A percentile compares a stretch with the other conserved stretches of the same genome.
Evolutionary conservation across 306 rosid genomes (phyloP).

Genomic region (Quercus ilex): DNA sequence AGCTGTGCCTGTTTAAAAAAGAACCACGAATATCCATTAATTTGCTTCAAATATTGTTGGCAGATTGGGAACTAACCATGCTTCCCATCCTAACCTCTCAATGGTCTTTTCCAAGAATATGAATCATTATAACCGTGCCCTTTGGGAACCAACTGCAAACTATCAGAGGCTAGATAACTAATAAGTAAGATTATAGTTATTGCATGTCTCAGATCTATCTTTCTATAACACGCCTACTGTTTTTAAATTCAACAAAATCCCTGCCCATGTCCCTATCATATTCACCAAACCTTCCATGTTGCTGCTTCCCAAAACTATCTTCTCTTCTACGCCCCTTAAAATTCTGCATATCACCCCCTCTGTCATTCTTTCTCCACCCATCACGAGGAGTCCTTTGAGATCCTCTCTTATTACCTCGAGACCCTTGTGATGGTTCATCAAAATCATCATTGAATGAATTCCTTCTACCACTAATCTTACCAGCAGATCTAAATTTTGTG

Average conservation of each 20-base stretch:
- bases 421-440: slow-evolving; percentile 38
- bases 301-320: slow-evolving; percentile 32
- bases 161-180: not conserved
- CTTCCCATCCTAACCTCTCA: not conserved
- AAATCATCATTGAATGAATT: slow-evolving; percentile 42
- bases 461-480: slow-evolving; percentile 37
- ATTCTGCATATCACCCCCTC: slow-evolving; percentile 20
- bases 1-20: not conserved
- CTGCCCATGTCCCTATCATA: slow-evolving; percentile 32
- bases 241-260: slow-evolving; percentile 49
- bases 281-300: slow-evolving; percentile 24
- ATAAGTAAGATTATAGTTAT: not conserved
- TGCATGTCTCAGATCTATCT: slow-evolving; percentile 37
- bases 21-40: not conserved
- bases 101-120: not conserved
- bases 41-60: not conserved
- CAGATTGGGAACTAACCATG: not conserved
- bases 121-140: not conserved
- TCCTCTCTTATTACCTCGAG: slow-evolving; percentile 32
- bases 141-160: slow-evolving; percentile 5
- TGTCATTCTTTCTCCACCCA: slow-evolving; percentile 33
- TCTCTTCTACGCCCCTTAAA: slow-evolving; percentile 29
- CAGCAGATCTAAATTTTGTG: slow-evolving; percentile 31
- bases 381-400: slow-evolving; percentile 31
- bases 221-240: slow-evolving; percentile 78